These are phyloP conservation scores for Fusarium musae DNA, from an alignment of 2,329 filamentous ascomycete species.

Conservation along the genomic window DNA sequence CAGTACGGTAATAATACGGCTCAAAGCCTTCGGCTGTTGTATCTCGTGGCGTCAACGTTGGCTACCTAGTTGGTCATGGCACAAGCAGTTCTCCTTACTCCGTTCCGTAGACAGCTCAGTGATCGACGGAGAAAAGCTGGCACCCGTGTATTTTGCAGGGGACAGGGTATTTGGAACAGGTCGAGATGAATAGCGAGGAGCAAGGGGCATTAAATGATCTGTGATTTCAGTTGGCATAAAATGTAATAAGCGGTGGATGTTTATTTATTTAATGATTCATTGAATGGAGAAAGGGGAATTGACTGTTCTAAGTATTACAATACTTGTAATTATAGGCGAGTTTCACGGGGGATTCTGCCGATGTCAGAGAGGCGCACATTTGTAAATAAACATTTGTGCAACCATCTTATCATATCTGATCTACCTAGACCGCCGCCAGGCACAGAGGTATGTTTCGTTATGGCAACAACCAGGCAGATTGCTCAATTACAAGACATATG, in stretches of 20 bases:
- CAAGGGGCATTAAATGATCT: slow-evolving; percentile 20
- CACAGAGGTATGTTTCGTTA: slow-evolving; percentile 21
- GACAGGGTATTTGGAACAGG: slow-evolving; percentile 13
- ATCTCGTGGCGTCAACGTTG: background rate
- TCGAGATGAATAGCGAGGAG: slow-evolving; percentile 21
- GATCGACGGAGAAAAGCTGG: slow-evolving; percentile 9
- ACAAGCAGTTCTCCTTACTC: background rate
- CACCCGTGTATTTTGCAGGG: slow-evolving; percentile 8
- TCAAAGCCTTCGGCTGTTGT: background rate
- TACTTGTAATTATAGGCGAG: background rate
- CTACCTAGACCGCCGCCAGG: slow-evolving; percentile 1
- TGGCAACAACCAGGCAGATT: slow-evolving; percentile 20
- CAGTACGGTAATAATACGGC: background rate
- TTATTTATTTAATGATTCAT: slow-evolving; percentile 4
- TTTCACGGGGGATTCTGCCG: background rate
- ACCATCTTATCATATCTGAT: slow-evolving; percentile 25
- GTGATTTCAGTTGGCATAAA: slow-evolving; percentile 34
- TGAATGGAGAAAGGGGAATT: slow-evolving; percentile 17
- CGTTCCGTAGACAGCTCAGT: background rate
- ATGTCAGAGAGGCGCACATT: background rate
- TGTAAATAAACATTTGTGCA: slow-evolving; percentile 8
- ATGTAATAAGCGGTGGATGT: slow-evolving; percentile 36
- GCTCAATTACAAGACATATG: slow-evolving; percentile 22
- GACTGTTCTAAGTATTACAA: background rate
- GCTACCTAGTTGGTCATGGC: slow-evolving; percentile 8